phyloP scores from a whole-genome alignment of 352 stramenopile genomes.

The Phytophthora foliorum region DNA sequence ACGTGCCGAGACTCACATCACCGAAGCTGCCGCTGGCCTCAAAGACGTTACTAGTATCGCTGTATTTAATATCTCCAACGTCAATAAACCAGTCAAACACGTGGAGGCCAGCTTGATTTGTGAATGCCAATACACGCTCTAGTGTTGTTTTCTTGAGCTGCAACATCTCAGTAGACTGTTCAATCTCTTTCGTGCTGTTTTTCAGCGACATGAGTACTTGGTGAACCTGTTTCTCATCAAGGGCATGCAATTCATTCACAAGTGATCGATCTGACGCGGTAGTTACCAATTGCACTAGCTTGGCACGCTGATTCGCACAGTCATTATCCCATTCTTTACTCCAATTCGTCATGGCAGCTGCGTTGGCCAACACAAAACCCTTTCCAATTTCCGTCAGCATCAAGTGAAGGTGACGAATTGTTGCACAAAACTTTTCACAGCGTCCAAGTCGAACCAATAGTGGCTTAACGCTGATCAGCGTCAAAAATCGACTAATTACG shows the following conservation, averaged over 20 bases:
- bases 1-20: not conserved
- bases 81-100: slow-evolving; percentile 1
- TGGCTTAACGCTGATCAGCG: not conserved
- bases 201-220: not conserved
- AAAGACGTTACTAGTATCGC: not conserved
- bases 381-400: not conserved
- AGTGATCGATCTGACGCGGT: not conserved
- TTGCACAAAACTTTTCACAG: not conserved
- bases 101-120: not conserved
- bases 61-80: not conserved
- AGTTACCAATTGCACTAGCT: not conserved
- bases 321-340: not conserved
- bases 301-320: not conserved
- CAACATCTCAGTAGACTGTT: not conserved
- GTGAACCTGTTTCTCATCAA: not conserved
- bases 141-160: not conserved
- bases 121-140: not conserved
- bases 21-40: not conserved
- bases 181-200: not conserved
- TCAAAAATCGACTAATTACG: not conserved
- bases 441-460: not conserved
- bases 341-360: not conserved
- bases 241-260: not conserved
- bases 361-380: not conserved
- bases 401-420: not conserved